Conservation (phyloP, 306 rosid genomes). For the Betula pendula region DNA sequence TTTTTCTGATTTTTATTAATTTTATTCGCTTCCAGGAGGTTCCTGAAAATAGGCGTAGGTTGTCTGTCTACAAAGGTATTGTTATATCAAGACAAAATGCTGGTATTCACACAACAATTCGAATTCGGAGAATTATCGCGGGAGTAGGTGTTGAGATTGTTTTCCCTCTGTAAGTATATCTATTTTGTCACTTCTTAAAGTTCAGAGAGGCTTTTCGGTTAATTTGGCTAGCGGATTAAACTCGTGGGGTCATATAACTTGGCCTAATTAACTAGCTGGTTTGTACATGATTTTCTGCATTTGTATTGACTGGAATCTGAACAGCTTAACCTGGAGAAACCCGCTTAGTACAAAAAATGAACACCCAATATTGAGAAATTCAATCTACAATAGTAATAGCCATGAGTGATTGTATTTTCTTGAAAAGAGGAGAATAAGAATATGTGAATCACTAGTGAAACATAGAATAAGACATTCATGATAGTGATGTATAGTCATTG, state of each 20-base stretch:
- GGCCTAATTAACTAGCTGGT: slow-evolving; percentile 3
- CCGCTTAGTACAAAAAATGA: not conserved
- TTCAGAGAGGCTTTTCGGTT: not conserved
- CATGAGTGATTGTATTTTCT: no score
- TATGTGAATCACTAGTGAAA: no score
- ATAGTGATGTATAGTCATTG: no score
- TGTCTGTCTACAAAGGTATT: slow-evolving; percentile 85
- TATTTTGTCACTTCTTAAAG: slow-evolving; percentile 4
- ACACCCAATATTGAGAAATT: not conserved
- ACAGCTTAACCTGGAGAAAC: not conserved
- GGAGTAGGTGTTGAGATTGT: slow-evolving; percentile 94
- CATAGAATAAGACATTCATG: no score
- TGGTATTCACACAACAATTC: slow-evolving; percentile 91
- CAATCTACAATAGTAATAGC: not conserved
- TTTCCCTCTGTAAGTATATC: slow-evolving; percentile 77
- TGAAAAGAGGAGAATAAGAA: no score
- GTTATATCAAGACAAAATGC: slow-evolving; percentile 94
- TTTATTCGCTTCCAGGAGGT: slow-evolving; percentile 64
- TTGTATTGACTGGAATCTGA: slow-evolving; percentile 5
- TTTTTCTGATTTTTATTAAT: slow-evolving; percentile 25
- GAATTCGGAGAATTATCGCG: slow-evolving; percentile 87
- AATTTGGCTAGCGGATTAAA: slow-evolving; percentile 5
- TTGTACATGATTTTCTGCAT: not conserved
- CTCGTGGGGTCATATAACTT: not conserved
- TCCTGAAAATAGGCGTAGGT: slow-evolving; percentile 88